A percentile compares a stretch with the other conserved stretches of the same genome.
These are phyloP conservation scores for Botryotinia narcissicola DNA, from an alignment of 2,329 filamentous ascomycete species.

Conservation along the genomic window DNA sequence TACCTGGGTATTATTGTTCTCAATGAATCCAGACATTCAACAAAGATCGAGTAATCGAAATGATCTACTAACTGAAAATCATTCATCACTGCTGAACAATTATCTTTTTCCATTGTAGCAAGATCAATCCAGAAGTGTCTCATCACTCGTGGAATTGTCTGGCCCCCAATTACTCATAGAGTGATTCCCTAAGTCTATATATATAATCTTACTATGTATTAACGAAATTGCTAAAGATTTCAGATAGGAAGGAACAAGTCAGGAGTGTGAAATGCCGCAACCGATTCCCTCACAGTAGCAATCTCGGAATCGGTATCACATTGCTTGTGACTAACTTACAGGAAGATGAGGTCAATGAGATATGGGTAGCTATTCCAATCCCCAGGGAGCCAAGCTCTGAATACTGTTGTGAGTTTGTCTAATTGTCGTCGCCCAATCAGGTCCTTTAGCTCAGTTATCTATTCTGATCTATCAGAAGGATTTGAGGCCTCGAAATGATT, in stretches of 20 bases:
- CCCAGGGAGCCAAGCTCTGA: background rate
- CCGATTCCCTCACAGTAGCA: background rate
- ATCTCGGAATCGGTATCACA: background rate
- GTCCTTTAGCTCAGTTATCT: too few relatives aligned
- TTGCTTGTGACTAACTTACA: background rate
- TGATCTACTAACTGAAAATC: background rate
- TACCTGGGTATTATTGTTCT: too few relatives aligned
- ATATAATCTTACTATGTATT: background rate
- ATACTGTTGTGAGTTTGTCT: background rate
- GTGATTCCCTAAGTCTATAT: background rate
- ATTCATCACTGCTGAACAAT: background rate
- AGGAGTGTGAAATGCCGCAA: background rate
- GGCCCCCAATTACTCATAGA: background rate
- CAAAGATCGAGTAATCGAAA: background rate
- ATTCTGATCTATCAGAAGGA: too few relatives aligned
- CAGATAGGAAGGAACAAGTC: too few relatives aligned
- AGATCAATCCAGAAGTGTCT: background rate
- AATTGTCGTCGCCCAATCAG: too few relatives aligned
- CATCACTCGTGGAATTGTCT: background rate
- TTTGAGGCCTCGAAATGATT: too few relatives aligned
- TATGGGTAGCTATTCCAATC: background rate
- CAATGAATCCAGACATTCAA: rapidly evolving
- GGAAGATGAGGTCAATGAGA: background rate
- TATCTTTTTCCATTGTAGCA: background rate
- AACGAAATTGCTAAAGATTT: background rate